phyloP scores from a whole-genome alignment of 805 yeast genomes.

The Ogataea pini region DNA sequence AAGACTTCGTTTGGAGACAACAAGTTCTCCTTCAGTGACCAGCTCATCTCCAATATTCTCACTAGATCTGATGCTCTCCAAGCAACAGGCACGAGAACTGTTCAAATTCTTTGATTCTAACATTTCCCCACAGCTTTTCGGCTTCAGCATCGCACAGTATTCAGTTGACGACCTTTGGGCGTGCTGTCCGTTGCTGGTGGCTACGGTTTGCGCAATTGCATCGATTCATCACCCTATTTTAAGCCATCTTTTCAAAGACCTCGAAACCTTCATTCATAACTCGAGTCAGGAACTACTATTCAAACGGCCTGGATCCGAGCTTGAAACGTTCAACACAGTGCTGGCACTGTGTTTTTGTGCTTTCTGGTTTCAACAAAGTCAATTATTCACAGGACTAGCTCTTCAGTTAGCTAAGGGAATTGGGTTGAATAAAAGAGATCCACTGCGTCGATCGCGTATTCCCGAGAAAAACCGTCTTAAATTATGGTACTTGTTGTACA shows the following conservation, averaged over 20 bases:
- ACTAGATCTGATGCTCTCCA: constrained; percentile 24
- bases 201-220: constrained; percentile 62
- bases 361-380: constrained; percentile 66
- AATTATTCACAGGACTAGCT: constrained; percentile 66
- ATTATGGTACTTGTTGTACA: constrained; percentile 66
- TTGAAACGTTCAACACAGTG: constrained; percentile 59
- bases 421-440: constrained; percentile 38
- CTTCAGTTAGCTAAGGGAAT: constrained; percentile 62
- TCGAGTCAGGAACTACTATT: constrained; percentile 34
- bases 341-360: constrained; percentile 65
- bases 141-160: constrained; percentile 56
- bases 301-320: constrained; percentile 41
- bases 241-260: constrained; percentile 24
- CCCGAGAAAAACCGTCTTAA: constrained; percentile 50
- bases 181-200: constrained; percentile 56
- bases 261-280: constrained; percentile 33
- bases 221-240: constrained; percentile 56
- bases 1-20: background rate
- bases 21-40: background rate
- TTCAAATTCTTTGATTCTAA: constrained; percentile 53
- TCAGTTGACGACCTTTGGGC: constrained; percentile 53
- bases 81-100: constrained; percentile 44
- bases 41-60: constrained; percentile 1
- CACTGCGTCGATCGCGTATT: constrained; percentile 18
- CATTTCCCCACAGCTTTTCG: constrained; percentile 65